Evolutionary conservation across 768 basidiomycete genomes (phyloP), one percentile per base, ranked within the genome.

Genomic region (Trametes elegans): DNA sequence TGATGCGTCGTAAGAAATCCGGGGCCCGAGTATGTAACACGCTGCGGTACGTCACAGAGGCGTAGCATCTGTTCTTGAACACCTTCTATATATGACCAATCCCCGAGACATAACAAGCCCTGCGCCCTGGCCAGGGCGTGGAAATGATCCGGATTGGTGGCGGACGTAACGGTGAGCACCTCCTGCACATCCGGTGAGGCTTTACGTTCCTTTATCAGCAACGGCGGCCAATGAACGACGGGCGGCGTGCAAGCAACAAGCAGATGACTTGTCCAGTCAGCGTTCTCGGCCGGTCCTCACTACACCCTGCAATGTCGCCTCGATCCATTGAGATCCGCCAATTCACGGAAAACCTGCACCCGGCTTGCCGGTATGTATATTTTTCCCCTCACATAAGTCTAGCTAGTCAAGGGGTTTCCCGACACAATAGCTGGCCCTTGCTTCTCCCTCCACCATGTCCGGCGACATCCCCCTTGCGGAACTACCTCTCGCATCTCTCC

Each of bases 221-320:
- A n/a, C 26, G 38, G 18, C 48, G 38, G 18, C 48, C 48, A 39
- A 27, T 19, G 10, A 27, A n/a, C n/a, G n/a, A n/a, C n/a, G n/a
- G n/a, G n/a, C n/a, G n/a, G n/a, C n/a, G 10, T 40, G 38, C 27
- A 14, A 36, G 26, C 26, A 27, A 43, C 26, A 27, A 28, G 41
- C 38, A 38, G 31, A 47, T 40, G 26, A 29, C 38, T 27, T 7
- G 36, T 40, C 13, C 38, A 40, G 48, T 49, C 36, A 40, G 47
- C 39, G n/a, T 21, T 51, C 50, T 52, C 41, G 50, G 19, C 39
- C 40, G 49, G 40, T 42, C 49, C 18, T 11, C 27, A n/a, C n/a
- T n/a, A n/a, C n/a, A n/a, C n/a, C n/a, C n/a, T 24, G 24, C 21
- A 5, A 38, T 50, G 28, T 39, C 34, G n/a, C n/a, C n/a, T n/a